Conservation (phyloP, 129 eudicot species). For the Saposhnikovia divaricata region DNA sequence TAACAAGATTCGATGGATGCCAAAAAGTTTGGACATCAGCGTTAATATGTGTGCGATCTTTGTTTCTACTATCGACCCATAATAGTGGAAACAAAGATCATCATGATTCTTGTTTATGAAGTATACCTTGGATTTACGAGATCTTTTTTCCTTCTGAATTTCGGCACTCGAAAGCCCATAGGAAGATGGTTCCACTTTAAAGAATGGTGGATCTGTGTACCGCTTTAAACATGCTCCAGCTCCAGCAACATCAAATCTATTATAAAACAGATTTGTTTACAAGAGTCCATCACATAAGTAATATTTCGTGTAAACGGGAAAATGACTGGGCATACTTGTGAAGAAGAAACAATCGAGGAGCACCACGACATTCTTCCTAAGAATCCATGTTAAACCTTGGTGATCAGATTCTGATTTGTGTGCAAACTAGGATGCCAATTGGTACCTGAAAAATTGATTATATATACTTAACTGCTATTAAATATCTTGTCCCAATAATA, state of each 20-base stretch:
- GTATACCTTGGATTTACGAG: conserved; percentile 63
- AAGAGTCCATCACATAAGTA: conserved; percentile 12
- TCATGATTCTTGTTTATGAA: background rate
- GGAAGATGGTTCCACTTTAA: conserved; percentile 53
- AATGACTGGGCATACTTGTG: conserved; percentile 62
- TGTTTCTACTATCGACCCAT: background rate
- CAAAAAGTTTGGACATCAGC: background rate
- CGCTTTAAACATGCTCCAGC: conserved; percentile 96
- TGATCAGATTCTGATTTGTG: conserved; percentile 55
- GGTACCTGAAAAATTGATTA: conserved; percentile 42
- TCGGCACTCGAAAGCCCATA: conserved; percentile 36
- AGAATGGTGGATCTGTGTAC: conserved; percentile 83
- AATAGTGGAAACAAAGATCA: background rate
- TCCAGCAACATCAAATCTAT: conserved; percentile 93
- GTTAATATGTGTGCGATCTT: background rate
- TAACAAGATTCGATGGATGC: conserved; percentile 1
- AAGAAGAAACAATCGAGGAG: conserved; percentile 90
- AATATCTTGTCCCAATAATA: background rate
- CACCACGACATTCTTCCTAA: conserved; percentile 85
- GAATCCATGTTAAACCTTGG: conserved; percentile 94
- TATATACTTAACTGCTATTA: background rate
- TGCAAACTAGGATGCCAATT: conserved; percentile 81
- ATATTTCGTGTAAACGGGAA: conserved; percentile 9
- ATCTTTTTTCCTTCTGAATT: conserved; percentile 61
- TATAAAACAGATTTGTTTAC: conserved; percentile 8